These are phyloP conservation scores for Xylariaceae sp. DNA, from an alignment of 2,329 filamentous ascomycete genomes.

Conservation along the genomic window DNA sequence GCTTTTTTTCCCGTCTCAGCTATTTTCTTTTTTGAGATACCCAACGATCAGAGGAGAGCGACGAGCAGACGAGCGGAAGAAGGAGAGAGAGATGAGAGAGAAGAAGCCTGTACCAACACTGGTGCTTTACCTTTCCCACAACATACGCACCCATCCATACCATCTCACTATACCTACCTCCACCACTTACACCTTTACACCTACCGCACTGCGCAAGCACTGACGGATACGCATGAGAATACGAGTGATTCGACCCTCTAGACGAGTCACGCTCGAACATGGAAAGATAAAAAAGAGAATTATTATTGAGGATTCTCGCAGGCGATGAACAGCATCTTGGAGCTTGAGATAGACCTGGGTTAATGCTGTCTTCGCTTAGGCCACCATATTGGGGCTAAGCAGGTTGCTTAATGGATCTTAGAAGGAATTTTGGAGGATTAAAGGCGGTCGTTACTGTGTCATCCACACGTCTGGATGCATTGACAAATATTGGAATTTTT, in stretches of 20 bases:
- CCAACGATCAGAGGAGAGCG: constrained; percentile 23
- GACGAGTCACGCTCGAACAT: constrained; percentile 7
- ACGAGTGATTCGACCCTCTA: constrained; percentile 8
- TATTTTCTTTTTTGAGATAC: constrained; percentile 30
- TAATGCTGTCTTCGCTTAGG: background rate
- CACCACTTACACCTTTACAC: constrained; percentile 14
- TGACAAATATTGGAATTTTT: background rate
- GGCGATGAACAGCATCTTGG: background rate
- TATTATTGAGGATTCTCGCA: constrained; percentile 7
- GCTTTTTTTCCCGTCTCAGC: constrained; percentile 28
- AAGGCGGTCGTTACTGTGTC: background rate
- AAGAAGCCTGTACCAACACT: constrained; percentile 21
- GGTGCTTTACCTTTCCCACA: constrained; percentile 11
- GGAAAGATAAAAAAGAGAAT: constrained; percentile 17
- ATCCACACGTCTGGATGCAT: background rate
- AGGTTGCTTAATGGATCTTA: constrained; percentile 5
- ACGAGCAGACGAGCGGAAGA: constrained; percentile 18
- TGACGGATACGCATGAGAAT: constrained; percentile 14
- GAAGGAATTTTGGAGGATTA: constrained; percentile 7
- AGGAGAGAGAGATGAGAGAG: constrained; percentile 18
- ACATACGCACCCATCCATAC: background rate
- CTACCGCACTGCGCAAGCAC: constrained; percentile 14
- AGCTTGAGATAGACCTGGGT: constrained; percentile 12
- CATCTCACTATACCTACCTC: constrained; percentile 4
- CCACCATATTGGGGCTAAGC: background rate